Conservation (phyloP, 768 basidiomycete genomes). For the Boletus reticuloceps region DNA sequence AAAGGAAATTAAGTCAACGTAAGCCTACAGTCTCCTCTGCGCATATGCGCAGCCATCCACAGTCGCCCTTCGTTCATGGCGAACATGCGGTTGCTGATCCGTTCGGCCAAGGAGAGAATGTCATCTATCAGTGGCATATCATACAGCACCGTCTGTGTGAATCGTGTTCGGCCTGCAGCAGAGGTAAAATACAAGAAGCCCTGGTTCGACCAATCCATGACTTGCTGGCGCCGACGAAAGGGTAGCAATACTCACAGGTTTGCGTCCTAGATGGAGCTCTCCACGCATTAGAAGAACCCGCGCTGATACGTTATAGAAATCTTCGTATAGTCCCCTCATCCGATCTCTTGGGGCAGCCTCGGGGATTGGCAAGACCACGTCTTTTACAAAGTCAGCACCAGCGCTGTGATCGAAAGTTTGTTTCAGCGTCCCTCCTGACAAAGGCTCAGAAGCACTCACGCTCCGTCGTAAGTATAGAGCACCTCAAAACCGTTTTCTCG, state of each 20-base stretch:
- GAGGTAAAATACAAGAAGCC: slow-evolving; percentile 36
- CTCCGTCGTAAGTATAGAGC: slow-evolving; percentile 39
- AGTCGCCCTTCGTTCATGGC: slow-evolving; percentile 28
- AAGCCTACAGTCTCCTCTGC: slow-evolving; percentile 42
- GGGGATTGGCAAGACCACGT: slow-evolving; percentile 34
- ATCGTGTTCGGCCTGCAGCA: slow-evolving; percentile 22
- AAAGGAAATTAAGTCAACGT: neutral
- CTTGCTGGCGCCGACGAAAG: neutral
- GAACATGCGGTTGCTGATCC: slow-evolving; percentile 33
- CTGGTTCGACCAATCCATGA: slow-evolving; percentile 14
- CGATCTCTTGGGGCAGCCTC: slow-evolving; percentile 33
- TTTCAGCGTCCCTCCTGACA: neutral
- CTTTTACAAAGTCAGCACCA: slow-evolving; percentile 38
- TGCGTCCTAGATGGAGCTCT: slow-evolving; percentile 36
- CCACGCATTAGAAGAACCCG: slow-evolving; percentile 41
- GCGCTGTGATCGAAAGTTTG: slow-evolving; percentile 21
- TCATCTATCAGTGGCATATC: slow-evolving; percentile 25
- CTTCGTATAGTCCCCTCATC: slow-evolving; percentile 39
- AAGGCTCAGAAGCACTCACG: slow-evolving; percentile 31
- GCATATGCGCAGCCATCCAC: slow-evolving; percentile 47
- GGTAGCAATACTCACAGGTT: slow-evolving; percentile 31
- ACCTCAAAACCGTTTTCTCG: slow-evolving; percentile 39
- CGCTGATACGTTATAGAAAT: slow-evolving; percentile 31
- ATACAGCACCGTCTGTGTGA: slow-evolving; percentile 32
- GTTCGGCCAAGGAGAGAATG: slow-evolving; percentile 29